Conservation (phyloP, 345 rosid genomes). For the Hirschfeldia incana region DNA sequence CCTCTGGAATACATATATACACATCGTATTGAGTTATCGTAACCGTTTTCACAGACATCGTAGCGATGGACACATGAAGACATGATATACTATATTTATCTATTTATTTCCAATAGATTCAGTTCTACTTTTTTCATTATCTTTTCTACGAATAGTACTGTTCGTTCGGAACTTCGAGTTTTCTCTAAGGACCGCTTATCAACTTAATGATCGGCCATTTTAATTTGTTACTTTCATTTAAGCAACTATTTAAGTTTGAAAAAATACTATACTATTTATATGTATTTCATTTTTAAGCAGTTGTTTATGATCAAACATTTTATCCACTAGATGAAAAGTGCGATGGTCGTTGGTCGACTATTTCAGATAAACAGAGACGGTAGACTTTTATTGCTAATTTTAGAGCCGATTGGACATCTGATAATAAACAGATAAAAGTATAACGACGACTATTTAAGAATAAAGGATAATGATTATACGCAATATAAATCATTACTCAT, state of each 20-base stretch:
- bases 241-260: not conserved
- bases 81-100: not conserved
- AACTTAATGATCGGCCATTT: not conserved
- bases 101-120: not conserved
- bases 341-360: not conserved
- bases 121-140: not conserved
- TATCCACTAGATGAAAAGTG: not conserved
- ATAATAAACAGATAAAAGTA: not conserved
- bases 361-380: not conserved
- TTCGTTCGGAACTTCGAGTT: not conserved
- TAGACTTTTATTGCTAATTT: not conserved
- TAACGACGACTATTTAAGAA: not conserved
- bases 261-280: no score
- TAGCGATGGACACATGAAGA: not conserved
- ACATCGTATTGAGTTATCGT: not conserved
- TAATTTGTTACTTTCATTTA: not conserved
- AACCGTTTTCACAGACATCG: not conserved
- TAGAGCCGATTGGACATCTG: not conserved
- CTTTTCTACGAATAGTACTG: not conserved
- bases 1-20: not conserved
- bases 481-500: not conserved
- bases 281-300: not conserved
- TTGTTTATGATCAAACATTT: not conserved
- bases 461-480: slow-evolving; percentile 3
- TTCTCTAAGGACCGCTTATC: not conserved